Percentiles rank a stretch among this genome's conserved stretches.
Conservation (phyloP, 345 rosid species). For the Populus deltoides region DNA sequence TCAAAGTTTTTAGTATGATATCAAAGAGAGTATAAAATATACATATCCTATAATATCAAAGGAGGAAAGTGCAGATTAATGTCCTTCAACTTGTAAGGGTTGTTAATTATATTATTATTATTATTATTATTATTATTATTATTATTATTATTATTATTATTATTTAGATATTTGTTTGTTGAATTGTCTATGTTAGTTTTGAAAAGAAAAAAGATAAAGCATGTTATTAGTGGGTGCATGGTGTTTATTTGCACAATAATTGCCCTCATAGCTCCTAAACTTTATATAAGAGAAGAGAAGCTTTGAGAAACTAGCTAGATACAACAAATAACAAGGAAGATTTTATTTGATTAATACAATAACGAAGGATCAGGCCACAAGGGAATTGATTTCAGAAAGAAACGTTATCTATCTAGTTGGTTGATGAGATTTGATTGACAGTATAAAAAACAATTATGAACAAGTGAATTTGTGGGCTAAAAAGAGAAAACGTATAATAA, state of each 20-base stretch:
- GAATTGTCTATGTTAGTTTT: neutral
- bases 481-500: conserved; percentile 15
- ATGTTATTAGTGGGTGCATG: conserved; percentile 34
- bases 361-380: conserved; percentile 23
- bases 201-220: conserved; percentile 6
- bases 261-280: conserved; percentile 45
- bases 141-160: neutral
- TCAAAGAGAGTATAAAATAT: too few species aligned
- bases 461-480: conserved; percentile 13
- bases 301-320: conserved; percentile 4
- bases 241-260: conserved; percentile 49
- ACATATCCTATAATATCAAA: too few species aligned
- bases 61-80: too few species aligned
- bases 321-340: conserved; percentile 7
- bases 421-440: conserved; percentile 10
- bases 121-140: neutral
- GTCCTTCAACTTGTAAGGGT: too few species aligned
- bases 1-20: too few species aligned
- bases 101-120: too few species aligned
- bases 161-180: neutral
- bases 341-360: conserved; percentile 24
- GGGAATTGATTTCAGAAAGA: conserved; percentile 10
- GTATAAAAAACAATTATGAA: conserved; percentile 9
- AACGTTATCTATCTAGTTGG: neutral
- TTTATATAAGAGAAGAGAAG: conserved; percentile 16